Evolutionary conservation across 257 asterid species (phyloP), one percentile per base, ranked within the genome.

Genomic region (Paulownia fortunei): DNA sequence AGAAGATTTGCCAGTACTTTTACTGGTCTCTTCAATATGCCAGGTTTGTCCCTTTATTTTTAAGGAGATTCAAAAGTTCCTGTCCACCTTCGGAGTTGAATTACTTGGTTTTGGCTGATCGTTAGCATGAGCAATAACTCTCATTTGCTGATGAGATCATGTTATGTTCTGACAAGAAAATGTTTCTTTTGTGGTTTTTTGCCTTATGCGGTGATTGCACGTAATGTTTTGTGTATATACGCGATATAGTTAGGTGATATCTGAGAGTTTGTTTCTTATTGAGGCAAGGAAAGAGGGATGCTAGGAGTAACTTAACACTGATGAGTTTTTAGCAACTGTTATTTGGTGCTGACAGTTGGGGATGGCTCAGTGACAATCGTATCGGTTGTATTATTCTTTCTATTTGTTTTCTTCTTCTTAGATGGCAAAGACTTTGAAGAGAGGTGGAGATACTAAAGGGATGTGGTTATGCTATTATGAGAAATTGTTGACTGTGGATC

Each of bases 21-120:
- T 89, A 95, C 85, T 95, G 99, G 99, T 90, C 97, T 79, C 99
- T 93, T 79, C 97, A 93, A 70, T 95, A 95, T 82, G 97, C 99
- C 70, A 95, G 98, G 98, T 92, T 81, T 30, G 47, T 68, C 44
- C 63, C 49, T 13, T 65, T 42, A 2, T 30, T 36, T 80, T 47
- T 16, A 34, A 37, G 56, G 10, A 68, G 8, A 62, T 62, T 15
- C 27, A 27, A 32, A 34, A 30, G 18, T 49, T 36, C 19, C 8
- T 3, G 12, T 30, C 15, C 0, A 1, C 52, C 24, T 15, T 32
- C 61, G 1, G 24, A 16, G 24, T 47, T 81, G 24, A 58, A 54
- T 70, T 66, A 69, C 61, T 54, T 61, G 74, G 18, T 59, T 72
- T 10, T 59, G 55, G 70, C 47, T 3, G 23, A 34, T 69, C 24